These are phyloP conservation scores for Diaporthe citriasiana DNA, from an alignment of 2,329 filamentous ascomycete species.

Conservation along the genomic window DNA sequence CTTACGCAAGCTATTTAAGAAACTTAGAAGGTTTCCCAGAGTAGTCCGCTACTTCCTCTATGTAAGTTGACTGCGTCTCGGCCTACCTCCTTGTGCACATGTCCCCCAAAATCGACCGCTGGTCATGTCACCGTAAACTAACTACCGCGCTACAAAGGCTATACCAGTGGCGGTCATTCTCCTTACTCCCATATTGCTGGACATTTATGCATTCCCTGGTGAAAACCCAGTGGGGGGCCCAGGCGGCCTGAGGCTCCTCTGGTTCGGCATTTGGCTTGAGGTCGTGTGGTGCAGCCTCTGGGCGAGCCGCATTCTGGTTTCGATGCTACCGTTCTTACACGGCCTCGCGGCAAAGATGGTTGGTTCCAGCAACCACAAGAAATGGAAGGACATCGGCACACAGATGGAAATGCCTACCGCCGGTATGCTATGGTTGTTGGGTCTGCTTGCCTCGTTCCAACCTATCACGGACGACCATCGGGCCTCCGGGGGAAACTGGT, in stretches of 20 bases:
- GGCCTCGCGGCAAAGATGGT: slow-evolving; percentile 76
- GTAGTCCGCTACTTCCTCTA: slow-evolving; percentile 65
- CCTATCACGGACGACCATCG: slow-evolving; percentile 80
- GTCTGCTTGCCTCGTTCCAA: slow-evolving; percentile 86
- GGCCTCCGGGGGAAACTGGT: slow-evolving; percentile 48
- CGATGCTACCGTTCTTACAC: slow-evolving; percentile 63
- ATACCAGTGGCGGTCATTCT: slow-evolving; percentile 61
- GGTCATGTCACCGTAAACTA: background rate
- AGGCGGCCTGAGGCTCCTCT: slow-evolving; percentile 83
- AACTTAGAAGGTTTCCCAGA: slow-evolving; percentile 64
- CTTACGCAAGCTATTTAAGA: slow-evolving; percentile 56
- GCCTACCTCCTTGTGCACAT: background rate
- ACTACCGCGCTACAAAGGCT: slow-evolving; percentile 20
- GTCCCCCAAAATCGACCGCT: background rate
- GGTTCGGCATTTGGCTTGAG: slow-evolving; percentile 97
- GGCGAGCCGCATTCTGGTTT: slow-evolving; percentile 74
- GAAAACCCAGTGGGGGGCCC: slow-evolving; percentile 69
- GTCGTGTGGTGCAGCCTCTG: slow-evolving; percentile 94
- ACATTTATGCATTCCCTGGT: slow-evolving; percentile 53
- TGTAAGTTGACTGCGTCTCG: slow-evolving; percentile 45
- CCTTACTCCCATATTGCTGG: slow-evolving; percentile 59
- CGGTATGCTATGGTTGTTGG: slow-evolving; percentile 92
- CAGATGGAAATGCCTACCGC: slow-evolving; percentile 88
- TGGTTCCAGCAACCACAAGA: slow-evolving; percentile 87
- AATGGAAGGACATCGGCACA: slow-evolving; percentile 91